These are phyloP conservation scores for Keithomyces neogunnii DNA, from an alignment of 2,329 filamentous ascomycete species.

Conservation along the genomic window DNA sequence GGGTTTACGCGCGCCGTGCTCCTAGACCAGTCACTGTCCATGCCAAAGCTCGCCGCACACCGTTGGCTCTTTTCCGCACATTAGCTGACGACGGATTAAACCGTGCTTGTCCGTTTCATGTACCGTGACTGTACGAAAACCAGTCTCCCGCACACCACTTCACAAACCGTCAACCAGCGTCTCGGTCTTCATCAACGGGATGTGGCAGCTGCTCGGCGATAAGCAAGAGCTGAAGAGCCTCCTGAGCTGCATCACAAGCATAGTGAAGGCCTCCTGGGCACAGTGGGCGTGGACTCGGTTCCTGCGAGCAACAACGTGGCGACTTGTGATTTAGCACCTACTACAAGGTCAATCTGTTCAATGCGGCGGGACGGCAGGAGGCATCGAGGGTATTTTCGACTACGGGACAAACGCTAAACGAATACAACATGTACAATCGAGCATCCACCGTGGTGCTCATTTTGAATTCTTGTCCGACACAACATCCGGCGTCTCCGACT, in stretches of 20 bases:
- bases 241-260: background rate
- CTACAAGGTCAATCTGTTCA: conserved; percentile 2
- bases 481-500: conserved; percentile 3
- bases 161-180: background rate
- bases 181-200: conserved; percentile 4
- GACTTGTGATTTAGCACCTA: conserved; percentile 1
- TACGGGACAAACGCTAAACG: background rate
- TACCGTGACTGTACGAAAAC: no score
- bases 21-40: no score
- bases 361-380: background rate
- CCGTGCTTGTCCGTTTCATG: no score
- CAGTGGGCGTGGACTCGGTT: no score
- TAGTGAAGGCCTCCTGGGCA: background rate
- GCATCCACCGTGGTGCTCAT: background rate
- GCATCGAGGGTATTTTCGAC: background rate
- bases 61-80: no score
- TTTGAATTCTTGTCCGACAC: conserved; percentile 1
- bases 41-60: no score
- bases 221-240: conserved; percentile 2
- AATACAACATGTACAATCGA: background rate
- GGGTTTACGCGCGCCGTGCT: no score
- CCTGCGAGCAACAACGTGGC: background rate
- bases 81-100: no score
- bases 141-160: no score
- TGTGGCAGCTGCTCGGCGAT: conserved; percentile 5